Evolutionary conservation across 805 yeast species (phyloP), one percentile per base, ranked within the genome.

Genomic region (Dipodascus albidus): DNA sequence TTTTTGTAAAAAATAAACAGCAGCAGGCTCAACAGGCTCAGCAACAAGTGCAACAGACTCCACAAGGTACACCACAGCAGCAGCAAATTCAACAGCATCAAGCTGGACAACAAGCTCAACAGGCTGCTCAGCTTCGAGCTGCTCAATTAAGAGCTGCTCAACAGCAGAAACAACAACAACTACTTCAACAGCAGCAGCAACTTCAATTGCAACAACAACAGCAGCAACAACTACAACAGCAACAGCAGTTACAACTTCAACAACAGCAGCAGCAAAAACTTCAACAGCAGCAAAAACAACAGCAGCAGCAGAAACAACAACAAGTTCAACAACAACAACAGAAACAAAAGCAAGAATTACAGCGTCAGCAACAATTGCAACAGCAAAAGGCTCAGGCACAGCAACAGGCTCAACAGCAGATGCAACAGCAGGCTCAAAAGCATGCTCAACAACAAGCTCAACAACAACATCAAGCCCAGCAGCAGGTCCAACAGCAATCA

Each of bases 1-100:
- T 80, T 52, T 85, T 79, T 66, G 88, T 88, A 58, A 80, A 81
- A 55, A 87, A 83, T 35, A 87, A 80, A 58, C 63, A 80, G 54
- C 44, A 38, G 15, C 44, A 38, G 20, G 20, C 17, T 17, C 44
- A 38, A 17, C 44, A 38, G 44, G 20, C 17, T 14, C 44, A 38
- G 20, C 44, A 38, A 38, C 44, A 38, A 17, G 20, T 6, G 3
- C 44, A 38, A 38, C 17, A 38, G 17, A 8, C 6, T 14, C 44
- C 9, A 14, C 20, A 11, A 4, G 20, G 20, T n/a, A 14, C 20
- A 9, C 38, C 9, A 15, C 14, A 9, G 15, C 38, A 31, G 38
- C 38, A 31, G 15, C 38, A 31, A 31, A 9, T 9, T 14, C 44
- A 38, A 8, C 4, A 6, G 4, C 44, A 38, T 6, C 44, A 38